Base-by-base conservation (phyloP, 2,329 filamentous ascomycete species). In the Xenoacremonium recifei region DNA sequence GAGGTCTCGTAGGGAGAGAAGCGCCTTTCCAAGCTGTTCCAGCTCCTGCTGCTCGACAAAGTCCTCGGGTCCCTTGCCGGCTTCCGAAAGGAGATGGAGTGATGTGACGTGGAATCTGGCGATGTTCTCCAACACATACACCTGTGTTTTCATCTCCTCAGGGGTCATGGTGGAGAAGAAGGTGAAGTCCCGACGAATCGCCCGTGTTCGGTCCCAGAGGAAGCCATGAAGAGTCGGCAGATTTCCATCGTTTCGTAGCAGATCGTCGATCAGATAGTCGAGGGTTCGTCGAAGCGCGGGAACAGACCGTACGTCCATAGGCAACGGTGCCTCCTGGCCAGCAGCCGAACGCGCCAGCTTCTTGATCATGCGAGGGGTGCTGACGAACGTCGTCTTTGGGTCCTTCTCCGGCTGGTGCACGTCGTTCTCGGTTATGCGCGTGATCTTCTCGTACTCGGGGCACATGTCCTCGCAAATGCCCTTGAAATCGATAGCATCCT, bases 391-490 rank as follows among this genome's bases (percentile, higher is more conserved):
- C 2, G 68, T 73, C 21, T 55, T 51, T 2, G 63, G 49, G 40
- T 71, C 68, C 53, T 78, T 82, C 54, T 85, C 81, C 6, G 76
- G 68, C 6, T 64, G 64, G 49, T 77, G 73, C 17, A 82, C 72
- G 46, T 84, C 78, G 51, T 72, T 68, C 57, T 85, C 79, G 35
- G 75, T 76, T 42, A 85, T 84, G 46, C 82, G 73, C 37, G 72
- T 77, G 23, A 83, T 73, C 58, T 77, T 78, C 58, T 86, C 82
- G 60, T 77, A 84, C 48, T 84, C 78, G 5, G 82, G 82, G 47
- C 82, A 86, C 82, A 85, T 85, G 19, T 83, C 78, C 53, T 85
- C 79, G 53, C 81, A 85, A 34, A 82, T 83, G 12, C 82, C 82
- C 57, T 81, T 81, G 57, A 86, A 86, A 31, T 78, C 74, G 35